Evolutionary conservation across 805 yeast genomes (phyloP).

Genomic region (Cyberlindnera veronae): DNA sequence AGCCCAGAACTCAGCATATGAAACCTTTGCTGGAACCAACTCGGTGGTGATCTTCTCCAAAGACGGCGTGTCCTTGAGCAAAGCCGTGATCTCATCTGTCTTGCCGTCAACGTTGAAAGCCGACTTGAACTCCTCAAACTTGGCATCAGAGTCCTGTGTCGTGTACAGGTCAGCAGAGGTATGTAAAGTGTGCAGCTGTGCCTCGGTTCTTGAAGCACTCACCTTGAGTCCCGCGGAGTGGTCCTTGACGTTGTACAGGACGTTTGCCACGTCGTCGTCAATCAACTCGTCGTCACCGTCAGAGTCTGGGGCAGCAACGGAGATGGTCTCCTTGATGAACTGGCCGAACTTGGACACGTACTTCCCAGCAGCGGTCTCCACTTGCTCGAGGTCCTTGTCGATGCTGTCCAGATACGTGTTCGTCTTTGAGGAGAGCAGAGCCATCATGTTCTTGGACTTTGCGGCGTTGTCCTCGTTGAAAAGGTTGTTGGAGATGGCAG

Average conservation of each 20-base stretch:
- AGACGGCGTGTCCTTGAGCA: conserved; percentile 34
- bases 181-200: conserved; percentile 55
- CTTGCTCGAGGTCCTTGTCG: conserved; percentile 68
- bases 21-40: conserved; percentile 62
- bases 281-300: conserved; percentile 26
- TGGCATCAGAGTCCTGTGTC: conserved; percentile 30
- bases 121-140: conserved; percentile 33
- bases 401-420: conserved; percentile 66
- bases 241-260: conserved; percentile 42
- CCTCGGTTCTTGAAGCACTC: conserved; percentile 55
- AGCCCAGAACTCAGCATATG: conserved; percentile 70
- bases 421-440: conserved; percentile 34
- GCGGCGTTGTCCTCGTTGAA: conserved; percentile 17
- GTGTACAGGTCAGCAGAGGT: conserved; percentile 34
- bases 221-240: conserved; percentile 32
- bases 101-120: conserved; percentile 43
- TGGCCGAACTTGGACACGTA: conserved; percentile 57
- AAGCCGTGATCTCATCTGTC: conserved; percentile 47
- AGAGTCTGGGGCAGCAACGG: conserved; percentile 25
- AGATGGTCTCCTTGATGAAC: conserved; percentile 42
- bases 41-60: conserved; percentile 45
- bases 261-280: conserved; percentile 33
- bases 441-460: conserved; percentile 15
- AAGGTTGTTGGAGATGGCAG: conserved; percentile 12
- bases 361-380: conserved; percentile 67